These are phyloP conservation scores for Ottelia alismoides DNA, from an alignment of 106 monocot species.

Conservation along the genomic window DNA sequence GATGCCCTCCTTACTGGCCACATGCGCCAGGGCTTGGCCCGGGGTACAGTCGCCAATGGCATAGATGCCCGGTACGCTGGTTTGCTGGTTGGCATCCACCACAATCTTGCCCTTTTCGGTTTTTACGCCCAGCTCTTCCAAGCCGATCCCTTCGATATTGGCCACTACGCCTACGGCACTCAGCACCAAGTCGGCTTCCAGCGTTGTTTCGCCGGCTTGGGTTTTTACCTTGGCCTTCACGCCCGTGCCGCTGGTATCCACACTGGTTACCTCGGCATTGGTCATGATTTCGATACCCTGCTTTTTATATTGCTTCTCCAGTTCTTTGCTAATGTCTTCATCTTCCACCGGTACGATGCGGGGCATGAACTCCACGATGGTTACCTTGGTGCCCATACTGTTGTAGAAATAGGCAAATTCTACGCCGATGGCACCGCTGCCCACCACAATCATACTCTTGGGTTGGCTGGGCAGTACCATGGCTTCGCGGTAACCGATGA, in stretches of 20 bases:
- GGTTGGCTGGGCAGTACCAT: not conserved
- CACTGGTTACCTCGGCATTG: not conserved
- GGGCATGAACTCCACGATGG: not conserved
- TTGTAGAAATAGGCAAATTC: not conserved
- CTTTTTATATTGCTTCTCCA: not conserved
- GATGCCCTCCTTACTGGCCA: not conserved
- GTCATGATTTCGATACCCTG: not conserved
- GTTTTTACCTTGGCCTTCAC: not conserved
- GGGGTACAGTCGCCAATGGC: not conserved
- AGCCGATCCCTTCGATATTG: not conserved
- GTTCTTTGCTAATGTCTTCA: not conserved
- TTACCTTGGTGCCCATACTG: not conserved
- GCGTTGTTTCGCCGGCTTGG: not conserved
- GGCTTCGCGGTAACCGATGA: not conserved
- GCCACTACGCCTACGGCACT: not conserved
- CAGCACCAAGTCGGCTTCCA: not conserved
- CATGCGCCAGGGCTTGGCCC: not conserved
- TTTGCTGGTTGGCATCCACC: not conserved
- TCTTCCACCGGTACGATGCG: not conserved
- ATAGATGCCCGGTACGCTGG: not conserved
- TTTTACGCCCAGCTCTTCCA: not conserved
- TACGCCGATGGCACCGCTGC: not conserved
- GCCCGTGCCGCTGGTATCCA: not conserved
- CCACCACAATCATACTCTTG: not conserved
- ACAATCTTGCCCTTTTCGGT: not conserved